Conservation (phyloP, 306 rosid species). For the Glycine soja region DNA sequence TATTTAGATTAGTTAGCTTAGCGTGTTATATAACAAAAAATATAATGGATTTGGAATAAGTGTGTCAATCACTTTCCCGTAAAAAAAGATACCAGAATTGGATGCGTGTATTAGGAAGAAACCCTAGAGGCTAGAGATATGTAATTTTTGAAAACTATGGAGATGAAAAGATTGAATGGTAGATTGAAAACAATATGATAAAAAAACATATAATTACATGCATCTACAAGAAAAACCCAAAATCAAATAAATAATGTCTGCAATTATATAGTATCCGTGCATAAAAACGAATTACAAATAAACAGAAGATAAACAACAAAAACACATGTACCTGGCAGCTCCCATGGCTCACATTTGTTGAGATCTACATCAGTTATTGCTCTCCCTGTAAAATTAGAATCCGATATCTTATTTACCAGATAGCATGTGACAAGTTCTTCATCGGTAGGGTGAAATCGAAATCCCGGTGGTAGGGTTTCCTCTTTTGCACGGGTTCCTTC, state of each 20-base stretch:
- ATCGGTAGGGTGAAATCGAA: slow-evolving; percentile 92
- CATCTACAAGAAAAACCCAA: not conserved
- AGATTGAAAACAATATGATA: not conserved
- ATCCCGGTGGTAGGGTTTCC: slow-evolving; percentile 86
- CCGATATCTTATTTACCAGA: slow-evolving; percentile 81
- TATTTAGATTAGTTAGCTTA: not conserved
- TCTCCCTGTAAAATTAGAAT: slow-evolving; percentile 69
- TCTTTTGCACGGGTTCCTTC: slow-evolving; percentile 57
- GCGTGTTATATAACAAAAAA: not conserved
- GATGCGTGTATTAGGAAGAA: slow-evolving; percentile 13
- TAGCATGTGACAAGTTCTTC: slow-evolving; percentile 88
- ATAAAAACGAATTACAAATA: not conserved
- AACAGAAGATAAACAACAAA: not conserved
- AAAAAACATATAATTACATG: not conserved
- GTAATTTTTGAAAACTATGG: not conserved
- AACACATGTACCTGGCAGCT: slow-evolving; percentile 76
- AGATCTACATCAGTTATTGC: slow-evolving; percentile 92
- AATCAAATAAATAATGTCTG: not conserved
- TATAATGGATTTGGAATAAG: slow-evolving; percentile 5
- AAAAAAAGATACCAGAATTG: not conserved
- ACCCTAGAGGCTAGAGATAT: slow-evolving; percentile 22
- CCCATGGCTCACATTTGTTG: slow-evolving; percentile 97
- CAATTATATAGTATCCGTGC: not conserved
- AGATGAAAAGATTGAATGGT: not conserved
- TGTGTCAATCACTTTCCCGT: not conserved